phyloP scores from a whole-genome alignment of 495 filamentous ascomycete species.

The Hypoxylon lienhwacheense region DNA sequence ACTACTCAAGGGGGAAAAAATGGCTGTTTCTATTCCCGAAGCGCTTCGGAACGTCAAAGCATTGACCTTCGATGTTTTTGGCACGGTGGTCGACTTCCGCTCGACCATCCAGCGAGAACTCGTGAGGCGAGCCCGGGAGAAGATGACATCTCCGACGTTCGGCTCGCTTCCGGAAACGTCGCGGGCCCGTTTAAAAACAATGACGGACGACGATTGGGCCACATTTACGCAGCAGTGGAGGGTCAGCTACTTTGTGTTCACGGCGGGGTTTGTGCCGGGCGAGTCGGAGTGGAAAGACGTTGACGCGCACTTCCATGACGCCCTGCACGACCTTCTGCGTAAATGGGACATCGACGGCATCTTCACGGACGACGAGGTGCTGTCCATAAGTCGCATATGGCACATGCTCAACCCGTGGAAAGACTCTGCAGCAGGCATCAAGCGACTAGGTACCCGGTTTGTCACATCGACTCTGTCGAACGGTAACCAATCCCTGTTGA shows the following conservation, averaged over 20 bases:
- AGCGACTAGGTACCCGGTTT: slow-evolving; percentile 56
- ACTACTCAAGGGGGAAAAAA: too few species aligned
- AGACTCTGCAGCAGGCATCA: slow-evolving; percentile 62
- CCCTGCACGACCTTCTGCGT: slow-evolving; percentile 59
- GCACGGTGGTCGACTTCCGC: slow-evolving; percentile 77
- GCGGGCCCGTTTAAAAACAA: slow-evolving; percentile 49
- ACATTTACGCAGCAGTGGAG: slow-evolving; percentile 70
- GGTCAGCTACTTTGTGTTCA: slow-evolving; percentile 62
- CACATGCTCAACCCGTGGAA: slow-evolving; percentile 71
- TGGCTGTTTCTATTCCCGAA: slow-evolving; percentile 17
- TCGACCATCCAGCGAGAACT: slow-evolving; percentile 60
- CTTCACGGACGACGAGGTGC: slow-evolving; percentile 60
- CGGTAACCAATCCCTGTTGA: slow-evolving; percentile 66
- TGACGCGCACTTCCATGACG: slow-evolving; percentile 69
- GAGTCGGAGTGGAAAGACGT: slow-evolving; percentile 53
- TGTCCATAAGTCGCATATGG: slow-evolving; percentile 64
- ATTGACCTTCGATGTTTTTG: slow-evolving; percentile 67
- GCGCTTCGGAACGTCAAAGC: slow-evolving; percentile 43
- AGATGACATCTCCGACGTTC: slow-evolving; percentile 38
- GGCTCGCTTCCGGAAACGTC: slow-evolving; percentile 49
- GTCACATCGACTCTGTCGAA: slow-evolving; percentile 71
- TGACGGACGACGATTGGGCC: slow-evolving; percentile 62
- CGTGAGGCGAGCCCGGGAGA: slow-evolving; percentile 49
- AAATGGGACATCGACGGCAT: slow-evolving; percentile 57
- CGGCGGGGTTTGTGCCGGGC: slow-evolving; percentile 54